Evolutionary conservation across 345 rosid species (phyloP), one percentile per base, ranked within the genome.

Genomic region (Theobroma cacao): DNA sequence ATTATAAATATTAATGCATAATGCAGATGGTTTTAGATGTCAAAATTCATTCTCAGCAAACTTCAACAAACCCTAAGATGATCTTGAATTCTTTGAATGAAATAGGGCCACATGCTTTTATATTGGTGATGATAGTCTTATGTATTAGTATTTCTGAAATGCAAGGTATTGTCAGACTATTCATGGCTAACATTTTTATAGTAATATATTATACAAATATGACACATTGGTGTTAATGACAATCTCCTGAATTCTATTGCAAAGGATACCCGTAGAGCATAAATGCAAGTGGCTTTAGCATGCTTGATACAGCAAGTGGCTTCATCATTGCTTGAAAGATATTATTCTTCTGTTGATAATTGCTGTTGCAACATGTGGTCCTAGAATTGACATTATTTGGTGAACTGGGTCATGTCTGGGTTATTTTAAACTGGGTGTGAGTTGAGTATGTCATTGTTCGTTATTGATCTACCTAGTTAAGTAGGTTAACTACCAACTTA

Each of bases 301-400:
- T 8, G 68, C 45, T 64, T 64, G 69, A 64, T 36, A 34, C 11
- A 9, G 24, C 45, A n/a, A 34, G 43, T 18, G 69, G 69, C 26
- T 47, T 69, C 56, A 28, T 69, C 69, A 34, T n/a, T 30, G 47
- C 52, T 59, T 47, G 41, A 38, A 6, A 48, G 71, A 36, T 65
- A 56, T 24, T 65, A 77, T 41, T 72, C 28, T 70, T 69, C 18
- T 55, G 17, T 18, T n/a, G 55, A 55, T 64, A 45, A 72, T 43
- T 72, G 76, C 58, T 22, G 83, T 40, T 68, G 64, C 72, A 71
- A 76, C 10, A 24, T 63, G 79, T 80, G 79, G 74, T 85, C 79
- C 77, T 82, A 62, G 58, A 62, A n/a, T 75, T 74, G 40, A 41
- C 47, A 13, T 2, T 74, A 5, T 63, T 24, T 72, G 31, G 24